Percentiles rank a stretch among this genome's conserved stretches.
phyloP scores from a whole-genome alignment of 2,329 filamentous ascomycete genomes.

The Fusarium sp. region DNA sequence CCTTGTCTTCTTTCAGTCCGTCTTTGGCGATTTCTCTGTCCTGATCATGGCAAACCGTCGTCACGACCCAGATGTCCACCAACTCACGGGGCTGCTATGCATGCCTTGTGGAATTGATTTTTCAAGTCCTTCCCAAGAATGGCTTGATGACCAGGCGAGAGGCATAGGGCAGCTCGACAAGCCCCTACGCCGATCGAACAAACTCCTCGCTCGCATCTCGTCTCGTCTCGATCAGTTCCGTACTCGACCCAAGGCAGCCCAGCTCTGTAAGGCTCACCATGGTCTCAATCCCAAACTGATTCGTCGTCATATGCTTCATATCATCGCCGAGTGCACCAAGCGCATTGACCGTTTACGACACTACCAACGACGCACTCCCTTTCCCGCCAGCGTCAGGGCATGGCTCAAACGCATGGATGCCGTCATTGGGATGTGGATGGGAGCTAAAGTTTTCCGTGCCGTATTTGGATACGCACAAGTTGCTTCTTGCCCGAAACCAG shows the following conservation, averaged over 20 bases:
- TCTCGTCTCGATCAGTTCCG: conserved; percentile 44
- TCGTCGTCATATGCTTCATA: conserved; percentile 56
- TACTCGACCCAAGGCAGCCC: conserved; percentile 45
- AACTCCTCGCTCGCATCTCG: conserved; percentile 48
- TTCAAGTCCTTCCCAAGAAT: conserved; percentile 48
- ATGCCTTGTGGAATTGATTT: conserved; percentile 45
- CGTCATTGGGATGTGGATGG: conserved; percentile 54
- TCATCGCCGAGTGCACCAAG: conserved; percentile 56
- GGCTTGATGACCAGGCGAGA: conserved; percentile 52
- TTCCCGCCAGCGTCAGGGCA: conserved; percentile 12
- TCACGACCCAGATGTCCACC: conserved; percentile 33
- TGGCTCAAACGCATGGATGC: conserved; percentile 47
- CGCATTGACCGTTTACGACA: conserved; percentile 46
- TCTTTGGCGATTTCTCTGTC: background rate
- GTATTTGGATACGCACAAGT: conserved; percentile 50
- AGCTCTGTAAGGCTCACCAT: conserved; percentile 57
- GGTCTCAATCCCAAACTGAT: conserved; percentile 58
- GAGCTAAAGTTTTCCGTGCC: conserved; percentile 48
- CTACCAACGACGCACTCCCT: conserved; percentile 28
- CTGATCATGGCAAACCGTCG: conserved; percentile 16
- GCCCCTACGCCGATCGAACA: conserved; percentile 43
- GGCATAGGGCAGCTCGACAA: conserved; percentile 38
- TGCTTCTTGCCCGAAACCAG: conserved; percentile 38
- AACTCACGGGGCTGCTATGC: conserved; percentile 53
- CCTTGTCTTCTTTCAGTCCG: background rate